Conservation (phyloP, 78 protist species). For the Dictyostelium brefeldianum region DNA sequence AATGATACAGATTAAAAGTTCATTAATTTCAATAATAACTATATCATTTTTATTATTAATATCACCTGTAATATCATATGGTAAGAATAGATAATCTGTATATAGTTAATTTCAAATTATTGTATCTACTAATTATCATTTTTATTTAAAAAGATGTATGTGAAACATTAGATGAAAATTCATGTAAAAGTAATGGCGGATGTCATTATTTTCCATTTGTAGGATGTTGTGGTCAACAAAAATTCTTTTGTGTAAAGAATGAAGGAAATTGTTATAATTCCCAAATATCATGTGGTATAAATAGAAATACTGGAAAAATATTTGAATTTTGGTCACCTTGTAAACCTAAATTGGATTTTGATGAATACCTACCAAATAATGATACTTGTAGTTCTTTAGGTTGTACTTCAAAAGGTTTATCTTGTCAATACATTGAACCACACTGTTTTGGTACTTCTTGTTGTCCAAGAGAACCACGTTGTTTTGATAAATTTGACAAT, state of each 20-base stretch:
- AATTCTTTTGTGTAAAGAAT: neutral
- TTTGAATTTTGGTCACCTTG: conserved; percentile 53
- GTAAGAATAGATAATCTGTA: too few relatives aligned
- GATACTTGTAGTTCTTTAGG: conserved; percentile 24
- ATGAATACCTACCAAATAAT: neutral
- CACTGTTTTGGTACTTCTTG: conserved; percentile 32
- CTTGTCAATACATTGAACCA: conserved; percentile 24
- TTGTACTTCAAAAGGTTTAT: conserved; percentile 3
- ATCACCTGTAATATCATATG: too few relatives aligned
- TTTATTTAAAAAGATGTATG: conserved; percentile 7
- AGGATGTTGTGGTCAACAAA: conserved; percentile 52
- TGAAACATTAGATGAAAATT: neutral
- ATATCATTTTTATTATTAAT: too few relatives aligned
- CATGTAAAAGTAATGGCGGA: conserved; percentile 14
- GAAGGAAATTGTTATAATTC: neutral
- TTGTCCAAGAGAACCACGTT: conserved; percentile 47
- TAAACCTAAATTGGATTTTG: conserved; percentile 6
- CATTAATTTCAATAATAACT: too few relatives aligned
- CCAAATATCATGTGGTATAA: conserved; percentile 5
- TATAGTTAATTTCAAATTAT: too few relatives aligned
- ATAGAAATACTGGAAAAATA: conserved; percentile 5
- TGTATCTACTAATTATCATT: too few relatives aligned
- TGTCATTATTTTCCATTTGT: neutral
- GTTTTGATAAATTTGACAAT: conserved; percentile 5
- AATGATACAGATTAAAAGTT: too few relatives aligned